A percentile compares a stretch with the other conserved stretches of the same genome.
These are phyloP conservation scores for Claviceps capensis DNA, from an alignment of 2,329 filamentous ascomycete species.

Conservation along the genomic window DNA sequence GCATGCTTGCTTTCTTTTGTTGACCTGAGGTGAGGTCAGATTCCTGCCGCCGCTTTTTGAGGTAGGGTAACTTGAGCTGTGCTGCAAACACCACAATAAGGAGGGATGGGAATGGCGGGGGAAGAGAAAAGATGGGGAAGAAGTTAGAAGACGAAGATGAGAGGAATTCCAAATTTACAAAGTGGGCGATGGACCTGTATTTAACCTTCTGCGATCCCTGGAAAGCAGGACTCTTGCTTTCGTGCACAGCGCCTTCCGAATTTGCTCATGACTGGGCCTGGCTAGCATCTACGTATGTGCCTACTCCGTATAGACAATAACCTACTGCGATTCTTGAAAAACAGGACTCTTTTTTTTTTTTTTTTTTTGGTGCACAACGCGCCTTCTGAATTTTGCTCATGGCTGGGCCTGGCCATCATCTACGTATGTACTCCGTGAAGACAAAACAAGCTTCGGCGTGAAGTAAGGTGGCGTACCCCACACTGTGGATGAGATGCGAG, in stretches of 20 bases:
- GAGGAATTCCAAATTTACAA: not conserved
- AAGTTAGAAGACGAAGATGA: too few relatives aligned
- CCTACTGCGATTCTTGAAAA: not conserved
- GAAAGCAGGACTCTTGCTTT: not conserved
- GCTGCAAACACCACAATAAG: not conserved
- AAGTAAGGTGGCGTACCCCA: not conserved
- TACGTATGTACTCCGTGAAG: not conserved
- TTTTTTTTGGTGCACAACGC: not conserved
- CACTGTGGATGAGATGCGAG: not conserved
- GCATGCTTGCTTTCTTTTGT: slow-evolving; percentile 10
- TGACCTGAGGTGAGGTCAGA: not conserved
- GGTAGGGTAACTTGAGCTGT: not conserved
- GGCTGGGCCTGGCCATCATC: not conserved
- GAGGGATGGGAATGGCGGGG: not conserved
- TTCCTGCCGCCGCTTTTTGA: not conserved
- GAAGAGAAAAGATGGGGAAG: not conserved
- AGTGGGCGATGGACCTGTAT: not conserved
- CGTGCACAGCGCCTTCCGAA: not conserved
- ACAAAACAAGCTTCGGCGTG: not conserved
- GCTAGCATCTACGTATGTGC: not conserved
- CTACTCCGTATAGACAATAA: not conserved
- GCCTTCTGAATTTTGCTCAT: not conserved
- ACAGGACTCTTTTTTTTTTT: not conserved
- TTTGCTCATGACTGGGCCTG: not conserved
- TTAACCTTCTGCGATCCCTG: not conserved